These are phyloP conservation scores for Solanum piurae DNA, from an alignment of 257 asterid genomes.

Conservation along the genomic window DNA sequence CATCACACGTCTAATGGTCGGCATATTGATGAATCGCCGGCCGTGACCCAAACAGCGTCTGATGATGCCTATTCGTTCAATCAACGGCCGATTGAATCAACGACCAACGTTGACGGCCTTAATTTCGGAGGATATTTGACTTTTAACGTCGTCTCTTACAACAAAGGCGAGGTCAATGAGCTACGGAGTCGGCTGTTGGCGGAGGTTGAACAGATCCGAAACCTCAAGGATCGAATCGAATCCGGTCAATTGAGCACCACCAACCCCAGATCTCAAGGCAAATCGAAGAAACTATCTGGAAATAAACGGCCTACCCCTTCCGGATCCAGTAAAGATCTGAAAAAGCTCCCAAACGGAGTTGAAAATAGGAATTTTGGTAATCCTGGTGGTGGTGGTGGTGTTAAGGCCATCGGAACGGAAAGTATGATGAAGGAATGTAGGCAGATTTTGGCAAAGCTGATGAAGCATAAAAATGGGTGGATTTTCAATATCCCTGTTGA, in stretches of 20 bases:
- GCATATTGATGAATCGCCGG: slow-evolving; percentile 37
- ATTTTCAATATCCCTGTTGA: slow-evolving; percentile 66
- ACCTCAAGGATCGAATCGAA: slow-evolving; percentile 57
- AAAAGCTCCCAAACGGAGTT: slow-evolving; percentile 18
- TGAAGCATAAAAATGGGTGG: slow-evolving; percentile 55
- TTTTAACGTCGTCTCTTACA: slow-evolving; percentile 37
- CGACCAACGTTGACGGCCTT: slow-evolving; percentile 34
- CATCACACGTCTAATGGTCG: slow-evolving; percentile 40
- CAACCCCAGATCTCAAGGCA: slow-evolving; percentile 43
- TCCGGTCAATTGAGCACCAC: slow-evolving; percentile 42
- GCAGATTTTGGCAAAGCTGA: slow-evolving; percentile 50
- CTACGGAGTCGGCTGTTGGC: slow-evolving; percentile 46
- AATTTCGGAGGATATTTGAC: slow-evolving; percentile 53
- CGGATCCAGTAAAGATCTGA: slow-evolving; percentile 33
- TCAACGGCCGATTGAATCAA: slow-evolving; percentile 35
- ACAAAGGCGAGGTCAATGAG: slow-evolving; percentile 45
- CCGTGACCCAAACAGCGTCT: slow-evolving; percentile 67
- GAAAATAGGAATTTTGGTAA: slow-evolving; percentile 16
- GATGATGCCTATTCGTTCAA: slow-evolving; percentile 91
- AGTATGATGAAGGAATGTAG: slow-evolving; percentile 57
- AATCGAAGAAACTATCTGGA: slow-evolving; percentile 39
- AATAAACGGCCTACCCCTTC: slow-evolving; percentile 34
- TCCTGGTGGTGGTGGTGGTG: neutral
- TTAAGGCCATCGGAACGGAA: slow-evolving; percentile 27
- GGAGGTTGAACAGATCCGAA: slow-evolving; percentile 79